These are phyloP conservation scores for Eucommia ulmoides DNA, from an alignment of 257 asterid species.

Conservation along the genomic window DNA sequence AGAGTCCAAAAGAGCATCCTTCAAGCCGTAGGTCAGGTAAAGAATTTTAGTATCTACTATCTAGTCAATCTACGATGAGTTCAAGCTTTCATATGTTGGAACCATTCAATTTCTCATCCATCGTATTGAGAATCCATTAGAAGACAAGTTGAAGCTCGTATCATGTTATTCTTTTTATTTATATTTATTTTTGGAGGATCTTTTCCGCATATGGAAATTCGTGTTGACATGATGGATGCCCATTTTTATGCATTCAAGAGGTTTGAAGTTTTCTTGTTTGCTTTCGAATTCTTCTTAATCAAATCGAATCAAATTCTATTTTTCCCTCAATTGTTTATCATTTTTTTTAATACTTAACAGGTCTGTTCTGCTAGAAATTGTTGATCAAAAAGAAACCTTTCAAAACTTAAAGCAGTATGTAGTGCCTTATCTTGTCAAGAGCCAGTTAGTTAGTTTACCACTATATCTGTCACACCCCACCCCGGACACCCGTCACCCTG, in stretches of 20 bases:
- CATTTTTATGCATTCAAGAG: slow-evolving; percentile 99
- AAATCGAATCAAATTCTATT: background rate
- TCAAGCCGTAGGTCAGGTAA: slow-evolving; percentile 86
- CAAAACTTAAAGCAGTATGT: slow-evolving; percentile 84
- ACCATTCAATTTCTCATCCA: too few relatives aligned
- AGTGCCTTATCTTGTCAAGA: slow-evolving; percentile 87
- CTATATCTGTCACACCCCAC: too few relatives aligned
- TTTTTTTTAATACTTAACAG: slow-evolving; percentile 22
- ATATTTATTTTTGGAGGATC: too few relatives aligned
- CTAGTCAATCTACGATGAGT: too few relatives aligned
- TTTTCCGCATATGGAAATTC: slow-evolving; percentile 74
- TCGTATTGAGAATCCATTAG: too few relatives aligned
- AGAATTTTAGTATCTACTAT: too few relatives aligned
- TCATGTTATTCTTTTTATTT: too few relatives aligned
- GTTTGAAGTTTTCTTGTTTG: slow-evolving; percentile 33
- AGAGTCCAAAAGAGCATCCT: slow-evolving; percentile 85
- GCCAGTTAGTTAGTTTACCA: slow-evolving; percentile 68
- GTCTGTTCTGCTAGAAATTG: slow-evolving; percentile 74
- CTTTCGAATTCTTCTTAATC: slow-evolving; percentile 14
- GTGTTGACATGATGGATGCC: slow-evolving; percentile 93
- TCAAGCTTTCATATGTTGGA: too few relatives aligned
- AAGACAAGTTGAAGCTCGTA: too few relatives aligned
- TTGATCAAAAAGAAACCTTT: slow-evolving; percentile 59
- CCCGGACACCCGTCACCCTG: too few relatives aligned
- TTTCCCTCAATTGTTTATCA: slow-evolving; percentile 8